Evolutionary conservation across 2,329 filamentous ascomycete species (phyloP), one percentile per base, ranked within the genome.

Genomic region (Claviceps capensis): DNA sequence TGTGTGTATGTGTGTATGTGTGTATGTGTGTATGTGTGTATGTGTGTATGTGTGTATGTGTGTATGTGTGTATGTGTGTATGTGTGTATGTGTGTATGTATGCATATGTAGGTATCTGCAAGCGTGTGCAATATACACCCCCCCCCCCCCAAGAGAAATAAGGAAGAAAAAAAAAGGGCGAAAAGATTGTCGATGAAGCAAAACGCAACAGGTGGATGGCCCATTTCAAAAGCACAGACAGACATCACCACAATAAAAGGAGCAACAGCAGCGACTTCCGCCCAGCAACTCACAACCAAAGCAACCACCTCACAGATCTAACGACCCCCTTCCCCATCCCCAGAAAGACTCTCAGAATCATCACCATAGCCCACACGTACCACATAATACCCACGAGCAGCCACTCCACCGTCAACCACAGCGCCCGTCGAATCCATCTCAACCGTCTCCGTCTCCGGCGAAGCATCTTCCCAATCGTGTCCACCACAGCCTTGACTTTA

Each of bases 361-460:
- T 86, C 23, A 96, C 90, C 37, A 95, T 73, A 54, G 94, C 80
- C 89, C 91, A 97, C 16, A 94, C 83, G 67, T 85, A 88, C 89
- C 93, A 96, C 82, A 97, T 88, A 59, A 94, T 79, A 4, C 86
- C 86, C 41, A 97, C 81, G 17, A 97, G 76, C 48, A 81, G 71
- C 88, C 89, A 96, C 72, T 97, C 91, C 16, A 96, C 79, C 19
- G 84, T 69, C 51, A 89, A 81, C 78, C 89, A 97, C 14, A 88
- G 83, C 0, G 82, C 80, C 14, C 86, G 75, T 41, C 88, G 75
- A 23, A 89, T 67, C 81, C 88, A 89, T 51, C 87, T 75, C 62
- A 93, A 81, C 53, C 80, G 69, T 34, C 81, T 68, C 14, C 81
- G 75, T 50, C 88, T 75, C 54, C 85, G 76, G 54, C 86, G 75